Conservation (phyloP, 2,329 filamentous ascomycete genomes). For the Cordyceps javanica region DNA sequence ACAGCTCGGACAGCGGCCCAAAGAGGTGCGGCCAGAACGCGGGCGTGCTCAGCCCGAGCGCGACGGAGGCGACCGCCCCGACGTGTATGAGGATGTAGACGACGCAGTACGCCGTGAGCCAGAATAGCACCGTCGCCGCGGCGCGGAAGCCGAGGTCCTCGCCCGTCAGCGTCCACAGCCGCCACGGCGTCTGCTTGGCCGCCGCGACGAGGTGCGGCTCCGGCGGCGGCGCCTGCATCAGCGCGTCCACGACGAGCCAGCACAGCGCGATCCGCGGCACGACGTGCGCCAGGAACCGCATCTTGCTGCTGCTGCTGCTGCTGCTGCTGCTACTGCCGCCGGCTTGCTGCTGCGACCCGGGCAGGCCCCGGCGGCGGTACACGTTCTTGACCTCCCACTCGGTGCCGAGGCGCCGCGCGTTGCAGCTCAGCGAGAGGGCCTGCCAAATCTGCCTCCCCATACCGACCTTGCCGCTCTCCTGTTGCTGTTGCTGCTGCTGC, state of each 20-base stretch:
- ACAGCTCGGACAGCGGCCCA: background rate
- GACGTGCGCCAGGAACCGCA: background rate
- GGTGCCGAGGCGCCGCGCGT: constrained; percentile 11
- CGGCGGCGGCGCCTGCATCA: background rate
- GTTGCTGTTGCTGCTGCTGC: too few relatives aligned
- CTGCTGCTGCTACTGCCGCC: background rate
- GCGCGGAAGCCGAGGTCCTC: constrained; percentile 11
- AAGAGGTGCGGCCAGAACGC: background rate
- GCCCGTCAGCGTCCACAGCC: background rate
- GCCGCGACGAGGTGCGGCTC: background rate
- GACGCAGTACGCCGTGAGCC: background rate
- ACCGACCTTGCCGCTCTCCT: too few relatives aligned
- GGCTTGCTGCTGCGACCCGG: too few relatives aligned
- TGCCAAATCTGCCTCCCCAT: background rate
- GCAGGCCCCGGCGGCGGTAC: background rate
- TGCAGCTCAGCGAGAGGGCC: constrained; percentile 9
- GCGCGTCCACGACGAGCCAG: constrained; percentile 5
- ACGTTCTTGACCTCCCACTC: constrained; percentile 4
- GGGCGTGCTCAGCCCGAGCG: background rate
- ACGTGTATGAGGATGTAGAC: background rate
- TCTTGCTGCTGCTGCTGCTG: background rate
- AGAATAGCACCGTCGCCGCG: background rate
- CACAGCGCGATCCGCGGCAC: background rate
- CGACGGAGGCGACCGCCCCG: background rate
- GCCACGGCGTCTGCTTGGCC: constrained; percentile 8